Evolutionary conservation across 495 filamentous ascomycete species (phyloP).

Genomic region (Aspergillus bridgeri): DNA sequence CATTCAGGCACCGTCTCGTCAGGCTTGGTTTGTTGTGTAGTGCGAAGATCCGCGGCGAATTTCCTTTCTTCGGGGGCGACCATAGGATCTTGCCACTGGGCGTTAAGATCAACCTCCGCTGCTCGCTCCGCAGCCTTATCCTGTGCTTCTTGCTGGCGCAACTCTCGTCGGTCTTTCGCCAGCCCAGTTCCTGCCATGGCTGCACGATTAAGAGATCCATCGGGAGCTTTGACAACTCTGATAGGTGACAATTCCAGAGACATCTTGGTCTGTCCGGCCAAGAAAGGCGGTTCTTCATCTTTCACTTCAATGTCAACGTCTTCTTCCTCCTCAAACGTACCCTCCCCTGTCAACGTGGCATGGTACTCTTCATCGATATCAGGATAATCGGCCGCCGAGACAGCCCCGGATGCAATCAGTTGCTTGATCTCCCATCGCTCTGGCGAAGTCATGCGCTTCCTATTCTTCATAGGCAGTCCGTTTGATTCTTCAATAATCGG

Average conservation of each 20-base stretch:
- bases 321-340: conserved; percentile 90
- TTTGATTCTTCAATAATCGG: conserved; percentile 64
- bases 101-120: conserved; percentile 76
- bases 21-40: conserved; percentile 50
- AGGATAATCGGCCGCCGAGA: conserved; percentile 86
- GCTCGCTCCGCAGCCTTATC: conserved; percentile 77
- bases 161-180: conserved; percentile 86
- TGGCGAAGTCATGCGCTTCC: conserved; percentile 92
- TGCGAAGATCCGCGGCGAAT: conserved; percentile 81
- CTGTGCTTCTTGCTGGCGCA: conserved; percentile 83
- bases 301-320: conserved; percentile 95
- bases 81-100: conserved; percentile 98
- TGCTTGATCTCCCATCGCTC: conserved; percentile 98
- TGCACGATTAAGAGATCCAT: conserved; percentile 91
- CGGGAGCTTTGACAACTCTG: conserved; percentile 92
- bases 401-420: conserved; percentile 89
- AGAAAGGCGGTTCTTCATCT: conserved; percentile 94
- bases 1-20: conserved; percentile 81
- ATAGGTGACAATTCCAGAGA: conserved; percentile 93
- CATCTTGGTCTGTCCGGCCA: conserved; percentile 94
- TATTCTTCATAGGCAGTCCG: conserved; percentile 54
- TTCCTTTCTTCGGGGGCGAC: conserved; percentile 74
- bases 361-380: conserved; percentile 95
- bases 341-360: conserved; percentile 78
- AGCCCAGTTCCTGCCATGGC: conserved; percentile 88